Evolutionary conservation across 164 flowering plant species (phyloP).

Genomic region (Cinnamomum chago): DNA sequence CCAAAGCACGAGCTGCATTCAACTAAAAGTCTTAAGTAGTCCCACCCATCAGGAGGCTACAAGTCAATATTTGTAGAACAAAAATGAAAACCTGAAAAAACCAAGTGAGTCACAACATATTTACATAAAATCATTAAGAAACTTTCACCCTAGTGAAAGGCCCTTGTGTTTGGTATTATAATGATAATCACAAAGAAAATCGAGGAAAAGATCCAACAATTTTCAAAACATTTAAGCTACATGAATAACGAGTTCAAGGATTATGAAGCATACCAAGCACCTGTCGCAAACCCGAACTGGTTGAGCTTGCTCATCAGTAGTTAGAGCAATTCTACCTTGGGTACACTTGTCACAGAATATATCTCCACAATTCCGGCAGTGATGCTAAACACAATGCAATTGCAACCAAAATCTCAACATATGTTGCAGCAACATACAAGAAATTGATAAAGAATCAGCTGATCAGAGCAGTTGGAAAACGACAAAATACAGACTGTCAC

Average conservation of each 20-base stretch:
- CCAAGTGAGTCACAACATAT: too few relatives aligned
- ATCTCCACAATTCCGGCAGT: conserved; percentile 97
- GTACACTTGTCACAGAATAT: conserved; percentile 98
- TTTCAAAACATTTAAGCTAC: too few relatives aligned
- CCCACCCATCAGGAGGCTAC: too few relatives aligned
- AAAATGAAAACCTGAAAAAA: too few relatives aligned
- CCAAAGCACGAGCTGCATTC: too few relatives aligned
- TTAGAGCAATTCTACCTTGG: conserved; percentile 84
- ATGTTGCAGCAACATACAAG: neutral
- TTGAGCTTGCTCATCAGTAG: conserved; percentile 82
- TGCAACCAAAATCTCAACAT: conserved; percentile 1
- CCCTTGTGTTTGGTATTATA: neutral
- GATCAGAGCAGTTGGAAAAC: neutral
- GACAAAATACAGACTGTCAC: conserved; percentile 20
- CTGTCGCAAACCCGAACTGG: conserved; percentile 92
- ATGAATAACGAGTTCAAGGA: neutral
- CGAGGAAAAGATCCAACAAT: neutral
- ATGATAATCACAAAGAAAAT: neutral
- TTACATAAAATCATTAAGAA: neutral
- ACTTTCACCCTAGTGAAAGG: neutral
- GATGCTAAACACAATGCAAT: conserved; percentile 58
- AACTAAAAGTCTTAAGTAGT: too few relatives aligned
- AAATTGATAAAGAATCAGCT: neutral
- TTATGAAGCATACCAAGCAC: conserved; percentile 62
- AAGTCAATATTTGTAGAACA: too few relatives aligned